Conservation (phyloP, 345 rosid genomes). For the Arabis hirsuta region DNA sequence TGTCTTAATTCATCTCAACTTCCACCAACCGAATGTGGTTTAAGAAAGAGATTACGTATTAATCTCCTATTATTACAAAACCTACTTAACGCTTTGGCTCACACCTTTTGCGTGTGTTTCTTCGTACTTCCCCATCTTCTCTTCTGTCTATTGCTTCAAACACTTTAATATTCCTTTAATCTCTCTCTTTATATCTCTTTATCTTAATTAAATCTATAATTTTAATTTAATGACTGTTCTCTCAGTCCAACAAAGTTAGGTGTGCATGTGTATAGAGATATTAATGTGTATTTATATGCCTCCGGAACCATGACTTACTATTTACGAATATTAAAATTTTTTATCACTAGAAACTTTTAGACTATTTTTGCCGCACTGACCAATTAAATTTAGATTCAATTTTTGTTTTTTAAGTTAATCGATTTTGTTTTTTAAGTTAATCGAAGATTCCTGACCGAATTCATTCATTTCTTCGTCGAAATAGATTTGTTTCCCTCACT, state of each 20-base stretch:
- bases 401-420: too few relatives aligned
- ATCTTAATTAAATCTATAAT: not conserved
- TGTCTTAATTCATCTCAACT: conserved; percentile 36
- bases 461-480: too few relatives aligned
- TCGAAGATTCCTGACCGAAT: too few relatives aligned
- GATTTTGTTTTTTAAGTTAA: too few relatives aligned
- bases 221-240: not conserved
- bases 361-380: too few relatives aligned
- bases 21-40: conserved; percentile 33
- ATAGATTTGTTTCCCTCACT: too few relatives aligned
- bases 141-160: conserved; percentile 11
- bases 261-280: conserved; percentile 15
- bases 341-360: too few relatives aligned
- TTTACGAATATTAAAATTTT: too few relatives aligned
- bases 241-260: conserved; percentile 32
- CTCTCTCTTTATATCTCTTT: not conserved
- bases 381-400: too few relatives aligned
- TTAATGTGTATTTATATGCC: too few relatives aligned
- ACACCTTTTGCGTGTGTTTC: conserved; percentile 35
- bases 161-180: not conserved
- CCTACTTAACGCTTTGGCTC: conserved; percentile 28
- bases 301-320: too few relatives aligned
- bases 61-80: conserved; percentile 31
- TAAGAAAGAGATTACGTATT: conserved; percentile 40
- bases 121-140: conserved; percentile 8